phyloP scores from a whole-genome alignment of 2,329 filamentous ascomycete species.

The Arthroderma sp. region DNA sequence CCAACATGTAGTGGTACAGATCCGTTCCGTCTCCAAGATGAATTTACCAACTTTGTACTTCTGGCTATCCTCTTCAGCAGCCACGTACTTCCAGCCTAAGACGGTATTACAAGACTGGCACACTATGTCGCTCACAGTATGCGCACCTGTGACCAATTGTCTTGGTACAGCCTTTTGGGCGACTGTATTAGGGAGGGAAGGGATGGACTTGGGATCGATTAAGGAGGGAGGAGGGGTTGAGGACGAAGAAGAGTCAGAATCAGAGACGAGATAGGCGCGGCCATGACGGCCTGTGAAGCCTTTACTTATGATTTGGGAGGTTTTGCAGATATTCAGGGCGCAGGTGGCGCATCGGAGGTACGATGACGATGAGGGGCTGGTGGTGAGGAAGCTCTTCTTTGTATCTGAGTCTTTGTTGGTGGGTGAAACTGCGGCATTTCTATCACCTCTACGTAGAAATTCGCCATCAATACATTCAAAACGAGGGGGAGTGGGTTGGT shows the following conservation, averaged over 20 bases:
- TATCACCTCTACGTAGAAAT: no score
- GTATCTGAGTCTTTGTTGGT: no score
- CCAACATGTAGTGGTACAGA: slow-evolving; percentile 40
- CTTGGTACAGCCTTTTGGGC: slow-evolving; percentile 44
- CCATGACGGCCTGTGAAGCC: slow-evolving; percentile 54
- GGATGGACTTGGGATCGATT: slow-evolving; percentile 41
- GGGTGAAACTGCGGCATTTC: no score
- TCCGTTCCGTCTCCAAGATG: slow-evolving; percentile 48
- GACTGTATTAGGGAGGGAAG: slow-evolving; percentile 46
- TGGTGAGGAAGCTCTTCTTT: no score
- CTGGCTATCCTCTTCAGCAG: slow-evolving; percentile 48
- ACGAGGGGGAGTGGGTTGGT: no score
- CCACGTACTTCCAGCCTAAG: slow-evolving; percentile 53
- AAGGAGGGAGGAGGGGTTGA: slow-evolving; percentile 43
- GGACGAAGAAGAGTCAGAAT: slow-evolving; percentile 23
- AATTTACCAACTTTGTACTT: slow-evolving; percentile 55
- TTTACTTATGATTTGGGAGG: slow-evolving; percentile 49
- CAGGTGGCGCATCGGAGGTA: slow-evolving; percentile 48
- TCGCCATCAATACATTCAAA: no score
- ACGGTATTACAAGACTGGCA: slow-evolving; percentile 44
- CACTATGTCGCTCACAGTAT: slow-evolving; percentile 48
- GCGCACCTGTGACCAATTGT: slow-evolving; percentile 49
- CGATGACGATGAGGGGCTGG: slow-evolving; percentile 19
- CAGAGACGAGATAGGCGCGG: slow-evolving; percentile 49
- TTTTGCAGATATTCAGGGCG: slow-evolving; percentile 45